Percentiles rank a stretch among this genome's conserved stretches.
Conservation (phyloP, 441 rosid genomes). For the Croton laevigatus region DNA sequence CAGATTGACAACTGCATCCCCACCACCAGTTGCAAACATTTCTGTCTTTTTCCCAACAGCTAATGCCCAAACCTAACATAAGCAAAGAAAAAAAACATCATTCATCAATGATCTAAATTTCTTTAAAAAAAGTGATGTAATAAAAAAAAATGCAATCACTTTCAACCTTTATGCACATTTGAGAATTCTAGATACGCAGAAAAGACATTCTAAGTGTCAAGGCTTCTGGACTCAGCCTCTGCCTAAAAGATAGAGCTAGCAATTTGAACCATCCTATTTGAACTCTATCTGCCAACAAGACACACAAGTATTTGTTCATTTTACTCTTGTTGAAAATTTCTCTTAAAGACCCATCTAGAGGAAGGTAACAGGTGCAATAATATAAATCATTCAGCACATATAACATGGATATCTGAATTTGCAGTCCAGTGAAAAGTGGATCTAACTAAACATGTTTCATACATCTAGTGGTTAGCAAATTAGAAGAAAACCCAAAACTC, state of each 20-base stretch:
- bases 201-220: background rate
- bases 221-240: background rate
- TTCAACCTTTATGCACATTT: background rate
- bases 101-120: background rate
- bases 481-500: background rate
- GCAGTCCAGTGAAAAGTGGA: background rate
- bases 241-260: background rate
- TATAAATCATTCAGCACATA: background rate
- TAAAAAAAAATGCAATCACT: background rate
- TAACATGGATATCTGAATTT: background rate
- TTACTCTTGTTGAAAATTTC: background rate
- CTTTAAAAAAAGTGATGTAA: background rate
- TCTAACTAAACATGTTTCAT: background rate
- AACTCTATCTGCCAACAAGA: background rate
- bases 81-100: conserved; percentile 14
- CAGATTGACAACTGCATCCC: conserved; percentile 82
- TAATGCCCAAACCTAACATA: conserved; percentile 84
- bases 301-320: background rate
- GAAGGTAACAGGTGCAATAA: background rate
- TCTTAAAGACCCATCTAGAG: conserved; percentile 1
- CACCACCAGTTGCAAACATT: conserved; percentile 89
- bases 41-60: conserved; percentile 92
- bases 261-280: background rate
- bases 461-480: background rate
- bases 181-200: background rate